Evolutionary conservation across 768 basidiomycete genomes (phyloP).

Genomic region (Flagelloscypha sp.): DNA sequence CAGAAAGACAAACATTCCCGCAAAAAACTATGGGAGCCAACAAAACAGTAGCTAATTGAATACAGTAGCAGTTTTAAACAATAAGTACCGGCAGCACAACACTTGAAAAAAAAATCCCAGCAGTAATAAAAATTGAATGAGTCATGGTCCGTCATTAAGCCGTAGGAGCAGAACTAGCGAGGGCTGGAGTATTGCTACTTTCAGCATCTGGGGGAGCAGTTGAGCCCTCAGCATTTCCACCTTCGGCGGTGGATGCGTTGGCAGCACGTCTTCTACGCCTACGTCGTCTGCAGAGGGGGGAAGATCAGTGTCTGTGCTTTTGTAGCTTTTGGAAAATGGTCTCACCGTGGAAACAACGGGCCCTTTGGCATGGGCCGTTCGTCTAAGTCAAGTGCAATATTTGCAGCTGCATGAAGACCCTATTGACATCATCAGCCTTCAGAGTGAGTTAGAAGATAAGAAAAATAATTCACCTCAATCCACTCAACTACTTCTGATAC

Average conservation of each 20-base stretch:
- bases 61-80: no score
- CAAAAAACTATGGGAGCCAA: no score
- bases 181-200: no score
- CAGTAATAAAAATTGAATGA: no score
- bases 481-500: conserved; percentile 83
- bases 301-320: not conserved
- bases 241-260: not conserved
- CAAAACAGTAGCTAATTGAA: no score
- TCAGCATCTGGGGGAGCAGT: no score
- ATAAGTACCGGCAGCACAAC: no score
- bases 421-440: conserved; percentile 19
- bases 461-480: conserved; percentile 69
- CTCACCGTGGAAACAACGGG: conserved; percentile 74
- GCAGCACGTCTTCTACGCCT: conserved; percentile 1
- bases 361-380: conserved; percentile 88
- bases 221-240: no score
- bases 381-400: conserved; percentile 88
- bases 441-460: conserved; percentile 6
- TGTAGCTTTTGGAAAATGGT: conserved; percentile 8
- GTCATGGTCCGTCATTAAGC: no score
- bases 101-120: no score
- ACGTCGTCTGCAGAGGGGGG: not conserved
- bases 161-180: no score
- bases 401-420: conserved; percentile 87
- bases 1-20: no score